A percentile compares a stretch with the other conserved stretches of the same genome.
Conservation (phyloP, 1,139 yeast species). For the Debaryomyces coudertii region DNA sequence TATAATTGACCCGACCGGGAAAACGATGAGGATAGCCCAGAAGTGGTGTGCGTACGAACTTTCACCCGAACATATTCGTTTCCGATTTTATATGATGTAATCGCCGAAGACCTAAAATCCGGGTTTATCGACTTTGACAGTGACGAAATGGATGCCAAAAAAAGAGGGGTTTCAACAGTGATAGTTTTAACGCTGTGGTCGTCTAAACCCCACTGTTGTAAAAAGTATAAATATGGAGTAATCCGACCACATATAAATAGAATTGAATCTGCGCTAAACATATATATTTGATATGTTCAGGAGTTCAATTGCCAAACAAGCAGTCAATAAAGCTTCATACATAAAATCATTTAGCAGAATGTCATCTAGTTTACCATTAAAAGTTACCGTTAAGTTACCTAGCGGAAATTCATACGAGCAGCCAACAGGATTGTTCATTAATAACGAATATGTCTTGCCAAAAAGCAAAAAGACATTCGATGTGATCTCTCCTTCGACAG, state of each 20-base stretch:
- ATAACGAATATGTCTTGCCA: conserved; percentile 46
- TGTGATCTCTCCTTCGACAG: conserved; percentile 69
- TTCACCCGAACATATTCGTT: background rate
- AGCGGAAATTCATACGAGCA: conserved; percentile 59
- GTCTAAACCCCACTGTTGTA: conserved; percentile 3
- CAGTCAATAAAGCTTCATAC: background rate
- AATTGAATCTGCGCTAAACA: background rate
- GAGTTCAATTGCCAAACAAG: conserved; percentile 4
- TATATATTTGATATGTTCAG: background rate
- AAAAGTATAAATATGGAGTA: background rate
- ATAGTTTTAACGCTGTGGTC: background rate
- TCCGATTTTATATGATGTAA: background rate
- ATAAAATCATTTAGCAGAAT: conserved; percentile 11
- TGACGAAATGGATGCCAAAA: background rate
- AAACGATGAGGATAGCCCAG: background rate
- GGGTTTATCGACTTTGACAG: background rate
- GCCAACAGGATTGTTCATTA: conserved; percentile 69
- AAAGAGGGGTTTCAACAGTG: background rate
- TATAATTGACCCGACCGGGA: background rate
- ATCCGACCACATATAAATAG: background rate
- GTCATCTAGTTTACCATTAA: conserved; percentile 38
- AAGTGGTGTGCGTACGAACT: background rate
- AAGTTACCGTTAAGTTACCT: conserved; percentile 58
- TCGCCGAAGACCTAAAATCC: background rate
- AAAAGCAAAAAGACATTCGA: conserved; percentile 58